Base-by-base conservation (phyloP, 805 yeast genomes). In the Yamadazyma takamatsuzukensis region DNA sequence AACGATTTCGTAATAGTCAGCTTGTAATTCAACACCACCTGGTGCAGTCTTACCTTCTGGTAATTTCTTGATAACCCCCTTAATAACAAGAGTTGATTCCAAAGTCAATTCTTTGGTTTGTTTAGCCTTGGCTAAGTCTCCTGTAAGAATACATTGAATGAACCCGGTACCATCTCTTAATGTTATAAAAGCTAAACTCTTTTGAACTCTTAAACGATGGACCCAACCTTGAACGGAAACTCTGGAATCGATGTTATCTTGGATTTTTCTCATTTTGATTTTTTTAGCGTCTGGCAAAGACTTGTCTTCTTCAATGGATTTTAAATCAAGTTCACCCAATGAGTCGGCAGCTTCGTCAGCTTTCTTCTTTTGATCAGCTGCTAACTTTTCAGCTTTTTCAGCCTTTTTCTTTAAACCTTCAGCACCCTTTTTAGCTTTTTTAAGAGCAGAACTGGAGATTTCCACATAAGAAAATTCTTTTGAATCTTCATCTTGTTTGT, bases 41-140 rank as follows among this genome's bases (percentile, higher is more conserved):
- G 97, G 96, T 7, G 98, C 99, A 45, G 83, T 70, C 61, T 93
- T 89, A 43, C 98, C 98, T 59, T 87, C 97, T 36, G 97, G 97
- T 30, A 94, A 71, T 50, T 82, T 76, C 59, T 76, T 74, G 41
- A 93, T 70, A 17, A 76, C 75, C 64, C 99, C 99, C 56, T 74
- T 83, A 38, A 93, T 64, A 30, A 79, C 58, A 19, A 94, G 72
- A 11, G 96, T 81, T 12, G 95, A 74, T 69, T 93, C 99, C 47
- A 90, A 64, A 8, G 98, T 90, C 54, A 94, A 73, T 38, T 81
- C 83, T 49, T 73, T 68, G 27, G 97, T 89, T 60, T 77, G 80
- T 63, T 83, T 79, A 29, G 96, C 95, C 54, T 81, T 78, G 40
- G 97, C 97, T 45, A 94, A 72, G 57, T 89, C 95, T 33, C 97